A percentile compares a stretch with the other conserved stretches of the same genome.
phyloP scores from a whole-genome alignment of 352 stramenopile genomes.

The Globisporangium cystogenes region DNA sequence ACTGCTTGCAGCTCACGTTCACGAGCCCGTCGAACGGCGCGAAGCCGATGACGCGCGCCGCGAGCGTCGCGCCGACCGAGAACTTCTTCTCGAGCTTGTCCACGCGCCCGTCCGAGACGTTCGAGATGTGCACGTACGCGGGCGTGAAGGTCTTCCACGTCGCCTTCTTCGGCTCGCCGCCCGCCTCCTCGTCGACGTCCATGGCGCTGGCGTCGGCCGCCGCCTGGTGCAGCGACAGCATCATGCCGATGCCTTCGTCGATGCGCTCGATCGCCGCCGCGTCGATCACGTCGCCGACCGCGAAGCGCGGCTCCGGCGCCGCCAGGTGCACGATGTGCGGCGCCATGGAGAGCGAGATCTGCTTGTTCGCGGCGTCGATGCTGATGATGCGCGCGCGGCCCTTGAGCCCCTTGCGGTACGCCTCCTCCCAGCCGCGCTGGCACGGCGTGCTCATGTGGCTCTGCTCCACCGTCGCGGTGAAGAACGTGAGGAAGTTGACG shows the following conservation, averaged over 20 bases:
- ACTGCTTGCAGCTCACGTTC: conserved; percentile 80
- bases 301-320: conserved; percentile 38
- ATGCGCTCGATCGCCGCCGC: conserved; percentile 73
- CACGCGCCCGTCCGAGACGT: conserved; percentile 67
- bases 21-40: conserved; percentile 82
- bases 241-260: conserved; percentile 80
- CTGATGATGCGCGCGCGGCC: conserved; percentile 81
- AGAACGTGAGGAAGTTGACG: conserved; percentile 89
- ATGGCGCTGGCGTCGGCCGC: conserved; percentile 34
- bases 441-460: conserved; percentile 87
- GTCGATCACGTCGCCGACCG: conserved; percentile 73
- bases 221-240: conserved; percentile 68
- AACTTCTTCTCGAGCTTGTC: conserved; percentile 90
- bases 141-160: conserved; percentile 79
- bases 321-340: conserved; percentile 84
- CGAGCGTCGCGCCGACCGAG: conserved; percentile 44
- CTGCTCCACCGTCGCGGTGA: conserved; percentile 83
- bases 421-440: conserved; percentile 63
- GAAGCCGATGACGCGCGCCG: conserved; percentile 78
- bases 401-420: conserved; percentile 81
- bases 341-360: conserved; percentile 81
- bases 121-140: conserved; percentile 89
- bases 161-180: conserved; percentile 26
- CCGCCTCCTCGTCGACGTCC: conserved; percentile 36
- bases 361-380: conserved; percentile 69